A percentile compares a stretch with the other conserved stretches of the same genome.
These are phyloP conservation scores for Candida buenavistaensis DNA, from an alignment of 1,139 yeast species.

Conservation along the genomic window DNA sequence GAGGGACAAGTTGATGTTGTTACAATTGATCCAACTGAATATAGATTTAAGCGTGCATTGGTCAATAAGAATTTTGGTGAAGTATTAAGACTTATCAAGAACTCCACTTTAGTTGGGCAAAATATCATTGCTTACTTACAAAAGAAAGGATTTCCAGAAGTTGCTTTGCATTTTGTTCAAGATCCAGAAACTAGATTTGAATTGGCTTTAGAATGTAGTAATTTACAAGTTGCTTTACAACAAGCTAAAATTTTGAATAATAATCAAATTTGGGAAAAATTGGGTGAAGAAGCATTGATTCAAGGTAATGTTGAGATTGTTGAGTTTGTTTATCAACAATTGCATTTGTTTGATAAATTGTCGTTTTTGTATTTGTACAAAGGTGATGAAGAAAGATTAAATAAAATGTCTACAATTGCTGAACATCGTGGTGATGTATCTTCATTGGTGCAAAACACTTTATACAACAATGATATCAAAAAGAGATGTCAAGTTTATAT, in stretches of 20 bases:
- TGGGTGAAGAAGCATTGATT: slow-evolving; percentile 81
- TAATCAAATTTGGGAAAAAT: slow-evolving; percentile 72
- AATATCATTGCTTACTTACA: slow-evolving; percentile 94
- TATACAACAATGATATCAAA: slow-evolving; percentile 74
- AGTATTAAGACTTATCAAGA: slow-evolving; percentile 84
- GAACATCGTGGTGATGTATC: slow-evolving; percentile 83
- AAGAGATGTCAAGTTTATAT: slow-evolving; percentile 75
- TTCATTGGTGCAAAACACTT: slow-evolving; percentile 78
- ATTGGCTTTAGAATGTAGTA: slow-evolving; percentile 91
- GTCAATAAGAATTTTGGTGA: slow-evolving; percentile 89
- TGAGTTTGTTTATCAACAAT: slow-evolving; percentile 87
- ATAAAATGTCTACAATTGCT: slow-evolving; percentile 87
- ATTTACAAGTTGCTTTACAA: slow-evolving; percentile 79
- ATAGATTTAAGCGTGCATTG: slow-evolving; percentile 90
- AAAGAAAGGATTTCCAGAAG: slow-evolving; percentile 92
- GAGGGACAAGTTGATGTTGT: slow-evolving; percentile 80
- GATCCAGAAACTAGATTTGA: slow-evolving; percentile 97
- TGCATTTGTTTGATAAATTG: slow-evolving; percentile 81
- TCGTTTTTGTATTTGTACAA: slow-evolving; percentile 83
- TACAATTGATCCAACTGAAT: slow-evolving; percentile 92
- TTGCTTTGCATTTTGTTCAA: slow-evolving; percentile 92
- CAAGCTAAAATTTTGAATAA: slow-evolving; percentile 78
- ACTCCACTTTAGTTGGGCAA: slow-evolving; percentile 93
- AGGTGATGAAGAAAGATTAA: slow-evolving; percentile 74
- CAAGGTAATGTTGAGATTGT: slow-evolving; percentile 89